Evolutionary conservation across 2,329 filamentous ascomycete species (phyloP).

Genomic region (Leptographium radiaticola): DNA sequence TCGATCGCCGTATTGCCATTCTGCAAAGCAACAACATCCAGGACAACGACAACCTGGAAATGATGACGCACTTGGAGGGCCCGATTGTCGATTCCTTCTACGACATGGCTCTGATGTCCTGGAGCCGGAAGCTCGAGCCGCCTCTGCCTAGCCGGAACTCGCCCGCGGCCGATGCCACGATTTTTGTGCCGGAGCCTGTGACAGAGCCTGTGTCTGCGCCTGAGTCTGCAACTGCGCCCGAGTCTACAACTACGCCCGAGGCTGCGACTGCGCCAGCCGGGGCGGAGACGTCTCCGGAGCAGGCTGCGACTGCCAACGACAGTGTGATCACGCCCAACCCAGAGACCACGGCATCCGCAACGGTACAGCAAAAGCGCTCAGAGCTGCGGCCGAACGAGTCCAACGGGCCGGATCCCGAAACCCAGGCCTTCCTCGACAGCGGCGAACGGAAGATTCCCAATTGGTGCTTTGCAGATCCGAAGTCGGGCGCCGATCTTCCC

Average conservation of each 20-base stretch:
- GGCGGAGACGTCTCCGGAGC: no score
- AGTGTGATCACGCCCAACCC: no score
- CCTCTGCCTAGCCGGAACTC: constrained; percentile 41
- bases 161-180: constrained; percentile 26
- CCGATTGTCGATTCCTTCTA: constrained; percentile 65
- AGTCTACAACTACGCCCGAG: no score
- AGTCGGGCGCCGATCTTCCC: constrained; percentile 20
- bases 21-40: constrained; percentile 70
- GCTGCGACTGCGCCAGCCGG: no score
- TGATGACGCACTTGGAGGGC: constrained; percentile 66
- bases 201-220: no score
- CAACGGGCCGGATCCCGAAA: constrained; percentile 10
- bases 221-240: no score
- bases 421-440: constrained; percentile 13
- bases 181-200: no score
- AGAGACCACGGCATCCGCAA: not conserved
- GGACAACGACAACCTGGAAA: constrained; percentile 70
- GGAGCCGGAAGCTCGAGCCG: constrained; percentile 50
- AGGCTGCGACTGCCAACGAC: not conserved
- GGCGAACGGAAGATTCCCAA: constrained; percentile 13
- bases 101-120: constrained; percentile 60
- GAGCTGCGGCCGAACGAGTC: constrained; percentile 4
- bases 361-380: not conserved
- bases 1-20: constrained; percentile 58
- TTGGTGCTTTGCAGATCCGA: constrained; percentile 13